phyloP scores from a whole-genome alignment of 352 stramenopile genomes.

The Pythium dissotocum region DNA sequence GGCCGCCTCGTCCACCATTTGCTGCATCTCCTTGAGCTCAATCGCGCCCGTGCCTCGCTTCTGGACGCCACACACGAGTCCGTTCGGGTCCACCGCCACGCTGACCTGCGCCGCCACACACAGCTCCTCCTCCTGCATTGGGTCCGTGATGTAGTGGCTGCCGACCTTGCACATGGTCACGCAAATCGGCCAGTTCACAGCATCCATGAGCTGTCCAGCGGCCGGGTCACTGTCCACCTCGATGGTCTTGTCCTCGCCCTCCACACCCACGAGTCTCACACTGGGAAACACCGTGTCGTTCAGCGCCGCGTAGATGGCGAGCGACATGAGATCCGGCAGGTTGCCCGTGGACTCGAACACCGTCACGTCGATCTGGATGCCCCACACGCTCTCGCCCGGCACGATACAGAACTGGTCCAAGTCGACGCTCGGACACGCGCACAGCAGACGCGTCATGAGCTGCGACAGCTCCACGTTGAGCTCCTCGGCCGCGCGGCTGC shows the following conservation, averaged over 20 bases:
- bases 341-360: constrained; percentile 82
- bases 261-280: constrained; percentile 68
- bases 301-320: constrained; percentile 79
- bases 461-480: constrained; percentile 80
- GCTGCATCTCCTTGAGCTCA: constrained; percentile 75
- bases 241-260: constrained; percentile 75
- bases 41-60: constrained; percentile 72
- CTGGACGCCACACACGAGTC: constrained; percentile 68
- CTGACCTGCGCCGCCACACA: constrained; percentile 76
- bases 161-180: constrained; percentile 78
- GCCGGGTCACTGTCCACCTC: constrained; percentile 76
- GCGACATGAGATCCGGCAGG: constrained; percentile 71
- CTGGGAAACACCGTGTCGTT: constrained; percentile 77
- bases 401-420: constrained; percentile 68
- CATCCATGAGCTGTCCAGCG: constrained; percentile 52
- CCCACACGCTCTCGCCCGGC: constrained; percentile 72
- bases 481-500: constrained; percentile 68
- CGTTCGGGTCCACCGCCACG: constrained; percentile 61
- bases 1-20: constrained; percentile 76
- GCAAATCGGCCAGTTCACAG: constrained; percentile 64
- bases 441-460: constrained; percentile 70
- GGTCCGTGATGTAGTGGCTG: constrained; percentile 65
- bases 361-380: constrained; percentile 71
- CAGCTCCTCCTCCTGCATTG: constrained; percentile 74
- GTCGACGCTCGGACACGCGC: constrained; percentile 50